phyloP scores from a whole-genome alignment of 441 rosid genomes.

The Hypseocharis bilobata region DNA sequence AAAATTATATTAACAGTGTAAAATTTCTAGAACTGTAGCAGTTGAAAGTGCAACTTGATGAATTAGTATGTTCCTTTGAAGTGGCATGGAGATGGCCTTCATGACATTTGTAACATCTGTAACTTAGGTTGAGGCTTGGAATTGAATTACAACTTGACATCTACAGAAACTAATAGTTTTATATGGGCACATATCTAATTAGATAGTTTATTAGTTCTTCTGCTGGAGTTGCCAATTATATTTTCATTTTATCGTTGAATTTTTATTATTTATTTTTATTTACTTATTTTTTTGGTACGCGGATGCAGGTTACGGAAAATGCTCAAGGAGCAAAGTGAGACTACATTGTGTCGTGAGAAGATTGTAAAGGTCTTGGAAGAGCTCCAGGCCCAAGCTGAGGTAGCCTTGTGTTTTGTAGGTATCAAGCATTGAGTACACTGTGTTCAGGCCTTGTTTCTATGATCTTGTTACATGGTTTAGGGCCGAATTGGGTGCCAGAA shows the following conservation, averaged over 20 bases:
- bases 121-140: not conserved
- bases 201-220: constrained; percentile 9
- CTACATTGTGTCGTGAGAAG: constrained; percentile 46
- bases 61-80: no score
- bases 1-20: no score
- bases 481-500: not conserved
- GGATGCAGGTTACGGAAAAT: constrained; percentile 60
- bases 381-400: constrained; percentile 92
- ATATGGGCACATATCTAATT: no score
- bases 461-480: not conserved
- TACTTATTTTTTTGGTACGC: no score
- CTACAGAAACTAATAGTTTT: no score
- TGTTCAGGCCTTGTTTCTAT: not conserved
- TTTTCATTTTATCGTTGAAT: not conserved
- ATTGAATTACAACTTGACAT: not conserved
- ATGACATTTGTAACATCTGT: not conserved
- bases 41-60: no score
- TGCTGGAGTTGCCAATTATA: not conserved
- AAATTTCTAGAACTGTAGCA: no score
- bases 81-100: not conserved
- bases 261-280: constrained; percentile 1
- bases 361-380: constrained; percentile 76
- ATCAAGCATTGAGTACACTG: constrained; percentile 40
- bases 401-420: constrained; percentile 82
- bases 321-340: constrained; percentile 51